Base-by-base conservation (phyloP, 2,329 filamentous ascomycete species). In the Tolypocladium amazonense region DNA sequence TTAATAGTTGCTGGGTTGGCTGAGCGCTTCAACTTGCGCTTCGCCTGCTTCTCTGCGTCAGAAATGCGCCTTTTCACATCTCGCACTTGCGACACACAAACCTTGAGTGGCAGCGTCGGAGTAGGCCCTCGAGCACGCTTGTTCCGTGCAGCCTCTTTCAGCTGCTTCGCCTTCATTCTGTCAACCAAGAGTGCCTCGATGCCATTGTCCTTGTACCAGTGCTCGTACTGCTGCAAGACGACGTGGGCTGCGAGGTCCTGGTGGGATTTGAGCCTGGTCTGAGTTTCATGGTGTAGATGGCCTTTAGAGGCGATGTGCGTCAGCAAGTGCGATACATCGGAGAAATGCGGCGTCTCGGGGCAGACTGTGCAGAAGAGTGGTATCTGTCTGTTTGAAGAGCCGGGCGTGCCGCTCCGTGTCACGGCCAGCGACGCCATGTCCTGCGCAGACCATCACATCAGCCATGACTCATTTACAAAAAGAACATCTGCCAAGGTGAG, bases 301-400 rank as follows among this genome's bases (percentile, higher is more conserved):
- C 89, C 88, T 71, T 97, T 97, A 64, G 92, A 97, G 61, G 89
- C 86, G 63, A 97, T 85, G 70, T 97, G 93, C 15, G 93, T 97
- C 69, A 97, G 83, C 43, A 97, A 79, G 73, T 97, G 93, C 39
- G 92, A 96, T 53, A 92, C 80, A 73, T 97, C 93, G 59, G 91
- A 96, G 75, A 97, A 97, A 37, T 76, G 83, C 45, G 90, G 90
- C 62, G 82, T 82, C 65, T 88, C 90, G 41, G 89, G 88, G 71
- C 93, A 97, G 65, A 96, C 87, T 68, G 81, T 86, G 83, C 93
- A 97, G 66, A 85, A 76, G 56, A 97, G 84, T 60, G 88, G 85
- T 61, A 92, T 87, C 56, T 71, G 66, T 60, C 65, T 70, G 63
- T 62, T 70, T 14, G 61, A 60, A 41, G 66, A 64, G 62, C 60